These are phyloP conservation scores for Candida dajiaensis DNA, from an alignment of 805 yeast genomes.

Conservation along the genomic window DNA sequence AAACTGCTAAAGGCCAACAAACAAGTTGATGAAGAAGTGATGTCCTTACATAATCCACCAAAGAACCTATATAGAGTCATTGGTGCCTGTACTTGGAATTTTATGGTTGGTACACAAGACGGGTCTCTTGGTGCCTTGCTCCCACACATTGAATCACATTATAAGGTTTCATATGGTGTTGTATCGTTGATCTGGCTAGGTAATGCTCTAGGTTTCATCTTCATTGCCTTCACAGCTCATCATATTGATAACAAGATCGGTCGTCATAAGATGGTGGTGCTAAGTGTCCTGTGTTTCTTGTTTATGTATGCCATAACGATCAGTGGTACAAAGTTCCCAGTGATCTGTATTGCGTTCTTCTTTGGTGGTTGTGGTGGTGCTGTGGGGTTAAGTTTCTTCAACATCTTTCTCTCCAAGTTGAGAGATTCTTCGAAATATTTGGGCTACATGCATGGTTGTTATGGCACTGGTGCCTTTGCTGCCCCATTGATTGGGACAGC, in stretches of 20 bases:
- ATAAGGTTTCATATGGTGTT: conserved; percentile 41
- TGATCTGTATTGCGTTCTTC: conserved; percentile 43
- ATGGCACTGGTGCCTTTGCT: conserved; percentile 60
- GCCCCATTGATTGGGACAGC: conserved; percentile 55
- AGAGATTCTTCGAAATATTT: conserved; percentile 37
- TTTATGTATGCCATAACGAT: conserved; percentile 40
- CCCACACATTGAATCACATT: conserved; percentile 45
- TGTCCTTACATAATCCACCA: conserved; percentile 39
- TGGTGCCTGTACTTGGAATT: conserved; percentile 34
- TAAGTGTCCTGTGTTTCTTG: conserved; percentile 32
- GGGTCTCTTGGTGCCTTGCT: conserved; percentile 56
- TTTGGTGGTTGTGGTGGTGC: conserved; percentile 55
- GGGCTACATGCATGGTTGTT: conserved; percentile 52
- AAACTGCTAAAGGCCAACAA: not conserved
- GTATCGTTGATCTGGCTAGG: conserved; percentile 55
- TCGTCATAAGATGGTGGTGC: conserved; percentile 29
- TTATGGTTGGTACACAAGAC: conserved; percentile 42
- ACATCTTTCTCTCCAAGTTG: conserved; percentile 45
- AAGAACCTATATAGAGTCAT: conserved; percentile 36
- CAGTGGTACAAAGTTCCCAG: conserved; percentile 44
- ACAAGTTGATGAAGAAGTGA: conserved; percentile 11
- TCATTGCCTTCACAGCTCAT: conserved; percentile 43
- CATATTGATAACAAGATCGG: conserved; percentile 36
- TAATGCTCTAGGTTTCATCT: conserved; percentile 47
- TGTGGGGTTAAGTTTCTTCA: conserved; percentile 41